Base-by-base conservation (phyloP, 805 yeast genomes). In the Candida succiphila region DNA sequence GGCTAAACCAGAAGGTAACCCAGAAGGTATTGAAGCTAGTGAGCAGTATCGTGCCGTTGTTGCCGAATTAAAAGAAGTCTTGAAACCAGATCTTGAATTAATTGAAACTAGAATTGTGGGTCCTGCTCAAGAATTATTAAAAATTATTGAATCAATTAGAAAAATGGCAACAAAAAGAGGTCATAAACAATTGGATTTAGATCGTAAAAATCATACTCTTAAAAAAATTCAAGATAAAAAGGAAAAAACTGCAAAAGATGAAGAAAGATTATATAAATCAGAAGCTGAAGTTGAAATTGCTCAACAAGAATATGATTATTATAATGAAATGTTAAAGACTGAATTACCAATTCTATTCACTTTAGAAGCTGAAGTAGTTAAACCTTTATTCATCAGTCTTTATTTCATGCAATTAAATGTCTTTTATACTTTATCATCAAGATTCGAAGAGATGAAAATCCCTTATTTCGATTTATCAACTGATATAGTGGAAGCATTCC, bases 401-500 rank as follows among this genome's bases (percentile, higher is more conserved):
- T 92, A 92, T 62, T 92, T 77, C 68, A 92, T 92, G 97, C 98
- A 92, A 65, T 72, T 92, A 65, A 92, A 92, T 64, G 86, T 92
- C 37, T 92, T 88, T 59, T 92, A 92, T 69, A 87, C 96, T 1
- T 66, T 92, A 41, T 88, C 84, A 65, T 80, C 72, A 52, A 74
- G 83, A 48, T 84, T 89, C 85, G 95, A 89, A 61, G 95, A 85
- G 53, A 78, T 89, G 83, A 87, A 92, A 63, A 92, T 92, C 44
- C 96, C 96, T 13, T 92, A 92, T 61, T 92, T 92, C 59, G 94
- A 92, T 54, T 66, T 92, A 52, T 66, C 74, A 32, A 69, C 83
- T 29, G 97, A 87, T 54, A 83, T 92, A 41, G 67, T 82, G 35
- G 89, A 83, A 54, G 80, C 88, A 3, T 92, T 79, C 60, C 58